Base-by-base conservation (phyloP, 305 asterid genomes). In the Fraxinus xanthoxyloides region DNA sequence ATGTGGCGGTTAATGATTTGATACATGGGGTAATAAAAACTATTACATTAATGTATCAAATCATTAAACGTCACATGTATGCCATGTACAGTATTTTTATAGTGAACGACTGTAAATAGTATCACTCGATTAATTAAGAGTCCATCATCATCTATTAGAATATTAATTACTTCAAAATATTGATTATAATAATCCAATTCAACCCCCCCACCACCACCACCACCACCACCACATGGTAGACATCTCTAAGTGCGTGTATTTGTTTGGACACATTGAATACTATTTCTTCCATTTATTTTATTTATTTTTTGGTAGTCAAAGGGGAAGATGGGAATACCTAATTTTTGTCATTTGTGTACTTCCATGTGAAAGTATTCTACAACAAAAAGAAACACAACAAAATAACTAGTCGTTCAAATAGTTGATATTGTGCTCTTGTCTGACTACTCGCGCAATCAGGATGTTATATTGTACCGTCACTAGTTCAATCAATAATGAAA, bases 221-320 rank as follows among this genome's bases (percentile, higher is more conserved):
- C n/a, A n/a, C n/a, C n/a, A n/a, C 69, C 79, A 5, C 24, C 65
- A 51, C 63, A 54, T 54, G 63, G 63, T 17, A 12, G 43, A 82
- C 36, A 26, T 78, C 73, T 72, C 72, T 36, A 72, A 36, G 82
- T 82, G 82, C 75, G 79, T 82, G 85, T 78, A 82, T 54, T 72
- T 12, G 30, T 72, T 77, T 75, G 54, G 34, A 74, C 72, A 81
- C 72, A n/a, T 38, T 76, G 30, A 59, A 61, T 43, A 9, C 10
- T 40, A 48, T 31, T 77, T 54, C 3, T 77, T 19, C 26, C 13
- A 31, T 36, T 30, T 40, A 1, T 51, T 51, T 51, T 15, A n/a
- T n/a, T n/a, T n/a, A n/a, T n/a, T n/a, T n/a, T 17, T 34, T 32
- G 38, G 5, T 51, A 3, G 63, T 54, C 63, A 54, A 1, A 51